Percentiles rank a stretch among this genome's conserved stretches.
phyloP scores from a whole-genome alignment of 805 yeast species.

The Ogataea polymorpha region DNA sequence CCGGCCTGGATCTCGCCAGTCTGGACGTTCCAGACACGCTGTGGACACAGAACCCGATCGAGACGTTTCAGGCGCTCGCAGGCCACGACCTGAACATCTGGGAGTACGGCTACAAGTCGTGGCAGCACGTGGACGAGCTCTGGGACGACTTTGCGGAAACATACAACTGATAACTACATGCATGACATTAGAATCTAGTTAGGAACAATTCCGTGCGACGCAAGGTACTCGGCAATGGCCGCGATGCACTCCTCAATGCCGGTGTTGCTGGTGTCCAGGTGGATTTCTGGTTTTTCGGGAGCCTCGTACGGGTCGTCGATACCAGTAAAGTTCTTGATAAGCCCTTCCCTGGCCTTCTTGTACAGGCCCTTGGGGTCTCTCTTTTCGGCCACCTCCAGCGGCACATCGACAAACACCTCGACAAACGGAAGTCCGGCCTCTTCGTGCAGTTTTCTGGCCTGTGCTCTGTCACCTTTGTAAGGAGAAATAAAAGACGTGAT shows the following conservation, averaged over 20 bases:
- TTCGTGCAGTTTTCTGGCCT: constrained; percentile 81
- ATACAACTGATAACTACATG: constrained; percentile 1
- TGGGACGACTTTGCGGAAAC: constrained; percentile 25
- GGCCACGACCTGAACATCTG: constrained; percentile 22
- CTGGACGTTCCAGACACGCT: constrained; percentile 7
- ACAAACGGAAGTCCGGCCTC: constrained; percentile 75
- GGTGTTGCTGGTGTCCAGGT: constrained; percentile 66
- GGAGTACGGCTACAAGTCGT: constrained; percentile 23
- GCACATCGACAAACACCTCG: constrained; percentile 91
- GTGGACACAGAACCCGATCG: constrained; percentile 16
- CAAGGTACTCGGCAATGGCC: constrained; percentile 65
- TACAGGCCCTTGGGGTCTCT: constrained; percentile 97
- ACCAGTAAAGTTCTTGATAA: constrained; percentile 93
- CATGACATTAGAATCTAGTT: constrained; percentile 2
- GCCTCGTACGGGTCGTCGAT: constrained; percentile 95
- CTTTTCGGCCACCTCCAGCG: constrained; percentile 89
- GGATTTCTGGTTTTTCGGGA: constrained; percentile 81
- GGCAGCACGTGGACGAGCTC: constrained; percentile 21
- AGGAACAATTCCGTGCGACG: constrained; percentile 37
- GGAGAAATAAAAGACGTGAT: constrained; percentile 93
- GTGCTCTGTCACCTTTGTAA: constrained; percentile 76
- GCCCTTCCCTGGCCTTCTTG: constrained; percentile 94
- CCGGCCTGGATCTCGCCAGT: neutral
- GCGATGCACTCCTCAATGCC: constrained; percentile 80
- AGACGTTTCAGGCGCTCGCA: constrained; percentile 20